These are phyloP conservation scores for Trametes cingulata DNA, from an alignment of 768 basidiomycete species.

Conservation along the genomic window DNA sequence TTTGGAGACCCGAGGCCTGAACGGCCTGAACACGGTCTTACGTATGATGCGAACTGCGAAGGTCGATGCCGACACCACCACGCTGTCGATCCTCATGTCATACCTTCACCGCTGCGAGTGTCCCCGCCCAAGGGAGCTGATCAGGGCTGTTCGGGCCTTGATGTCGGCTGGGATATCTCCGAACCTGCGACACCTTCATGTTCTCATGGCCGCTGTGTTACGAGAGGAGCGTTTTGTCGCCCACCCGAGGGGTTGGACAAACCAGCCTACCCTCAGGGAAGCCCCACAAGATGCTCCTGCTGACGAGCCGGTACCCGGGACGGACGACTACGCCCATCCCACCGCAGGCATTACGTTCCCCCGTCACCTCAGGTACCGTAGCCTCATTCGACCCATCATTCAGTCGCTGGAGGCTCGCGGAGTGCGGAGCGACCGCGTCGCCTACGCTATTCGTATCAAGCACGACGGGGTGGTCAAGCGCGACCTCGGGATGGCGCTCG, in stretches of 20 bases:
- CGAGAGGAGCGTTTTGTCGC: conserved; percentile 40
- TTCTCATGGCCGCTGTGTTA: conserved; percentile 52
- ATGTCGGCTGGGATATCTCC: conserved; percentile 44
- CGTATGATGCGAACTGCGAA: conserved; percentile 54
- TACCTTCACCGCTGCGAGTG: conserved; percentile 48
- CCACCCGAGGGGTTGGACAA: conserved; percentile 18
- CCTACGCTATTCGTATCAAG: conserved; percentile 62
- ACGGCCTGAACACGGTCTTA: conserved; percentile 47
- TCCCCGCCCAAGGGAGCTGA: conserved; percentile 46
- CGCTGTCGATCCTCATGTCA: conserved; percentile 55
- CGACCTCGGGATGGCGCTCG: conserved; percentile 33
- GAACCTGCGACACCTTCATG: conserved; percentile 59
- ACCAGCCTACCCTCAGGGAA: conserved; percentile 18
- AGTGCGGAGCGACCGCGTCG: conserved; percentile 56
- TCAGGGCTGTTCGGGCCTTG: conserved; percentile 48
- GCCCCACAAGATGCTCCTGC: background rate
- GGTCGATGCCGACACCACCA: conserved; percentile 54
- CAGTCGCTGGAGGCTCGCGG: conserved; percentile 48
- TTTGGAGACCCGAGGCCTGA: conserved; percentile 50
- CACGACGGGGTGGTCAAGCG: conserved; percentile 56
- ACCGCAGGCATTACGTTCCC: conserved; percentile 46
- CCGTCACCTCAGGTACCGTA: conserved; percentile 31
- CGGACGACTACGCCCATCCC: conserved; percentile 44
- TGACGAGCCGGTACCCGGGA: background rate
- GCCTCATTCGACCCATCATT: conserved; percentile 43